Base-by-base conservation (phyloP, 2,329 filamentous ascomycete species). In the Huntiella bhutanensis region DNA sequence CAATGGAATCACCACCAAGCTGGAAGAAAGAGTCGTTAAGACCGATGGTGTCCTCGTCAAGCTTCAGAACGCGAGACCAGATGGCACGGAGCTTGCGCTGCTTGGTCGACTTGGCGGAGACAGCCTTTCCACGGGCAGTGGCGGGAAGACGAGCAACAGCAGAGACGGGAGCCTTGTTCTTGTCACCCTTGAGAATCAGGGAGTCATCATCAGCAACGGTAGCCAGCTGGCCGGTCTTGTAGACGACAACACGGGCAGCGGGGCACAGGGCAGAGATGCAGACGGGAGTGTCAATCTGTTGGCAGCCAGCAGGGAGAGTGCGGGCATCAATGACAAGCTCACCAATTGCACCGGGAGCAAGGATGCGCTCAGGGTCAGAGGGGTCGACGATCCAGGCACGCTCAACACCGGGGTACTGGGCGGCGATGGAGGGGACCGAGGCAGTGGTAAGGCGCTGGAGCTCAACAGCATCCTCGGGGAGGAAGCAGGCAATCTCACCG, bases 21-120 rank as follows among this genome's bases (percentile, higher is more conserved):
- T 66, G 64, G 63, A 77, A 76, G 58, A 77, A 77, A 58, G 69
- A 73, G 53, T 75, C 68, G 8, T 73, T 66, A 1, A 68, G 57
- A 1, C 67, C 63, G 13, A 76, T 70, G 1, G 66, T 59, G 2
- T 67, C 61, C 46, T 69, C 60, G 1, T 58, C 52, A 1, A 69
- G 55, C 1, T 54, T 56, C 28, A 75, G 56, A 1, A 71, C 63
- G 3, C 60, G 60, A 33, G 64, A 61, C 70, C 71, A 76, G 10
- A 70, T 57, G 4, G 57, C 54, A 10, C 63, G 63, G 4, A 75
- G 58, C 5, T 58, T 60, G 43, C 60, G 59, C 53, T 70, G 66
- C 52, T 61, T 65, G 15, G 53, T 52, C 1, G 66, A 66, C 1
- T 60, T 62, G 1, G 59, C 60, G 0, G 62, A 62, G 2, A 66